Conservation (phyloP, 2,329 filamentous ascomycete species). For the Fusarium penzigii region DNA sequence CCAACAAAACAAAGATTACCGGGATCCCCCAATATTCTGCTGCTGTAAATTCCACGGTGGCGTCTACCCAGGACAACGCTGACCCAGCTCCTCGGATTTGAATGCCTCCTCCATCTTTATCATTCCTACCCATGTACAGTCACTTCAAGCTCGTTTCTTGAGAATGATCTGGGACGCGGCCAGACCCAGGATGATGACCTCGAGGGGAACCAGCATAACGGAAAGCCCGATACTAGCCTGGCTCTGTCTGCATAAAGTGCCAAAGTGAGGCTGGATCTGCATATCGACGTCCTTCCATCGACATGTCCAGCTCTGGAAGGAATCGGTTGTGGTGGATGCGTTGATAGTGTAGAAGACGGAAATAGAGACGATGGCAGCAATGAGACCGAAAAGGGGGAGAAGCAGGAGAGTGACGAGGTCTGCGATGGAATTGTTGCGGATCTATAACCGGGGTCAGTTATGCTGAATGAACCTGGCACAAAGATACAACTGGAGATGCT, state of each 20-base stretch:
- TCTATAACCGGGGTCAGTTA: conserved; percentile 12
- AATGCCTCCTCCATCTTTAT: conserved; percentile 24
- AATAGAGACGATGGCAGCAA: conserved; percentile 51
- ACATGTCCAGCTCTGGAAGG: conserved; percentile 63
- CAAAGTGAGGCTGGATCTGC: conserved; percentile 54
- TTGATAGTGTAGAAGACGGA: conserved; percentile 60
- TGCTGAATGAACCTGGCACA: conserved; percentile 13
- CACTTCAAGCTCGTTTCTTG: conserved; percentile 41
- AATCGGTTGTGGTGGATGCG: conserved; percentile 52
- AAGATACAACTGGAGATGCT: conserved; percentile 8
- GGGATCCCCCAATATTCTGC: no score
- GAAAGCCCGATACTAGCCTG: conserved; percentile 55
- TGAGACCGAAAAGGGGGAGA: conserved; percentile 33
- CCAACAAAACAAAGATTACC: no score
- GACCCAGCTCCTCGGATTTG: conserved; percentile 10
- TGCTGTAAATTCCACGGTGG: background rate
- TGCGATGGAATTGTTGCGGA: conserved; percentile 17
- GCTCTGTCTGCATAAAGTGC: conserved; percentile 57
- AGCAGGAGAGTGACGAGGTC: conserved; percentile 26
- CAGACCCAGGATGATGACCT: conserved; percentile 49
- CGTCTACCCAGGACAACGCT: conserved; percentile 4
- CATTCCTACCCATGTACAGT: conserved; percentile 28
- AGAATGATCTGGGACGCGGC: conserved; percentile 47
- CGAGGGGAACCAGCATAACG: conserved; percentile 58
- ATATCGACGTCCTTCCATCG: conserved; percentile 59